Base-by-base conservation (phyloP, 305 asterid species). In the Fraxinus platypoda region DNA sequence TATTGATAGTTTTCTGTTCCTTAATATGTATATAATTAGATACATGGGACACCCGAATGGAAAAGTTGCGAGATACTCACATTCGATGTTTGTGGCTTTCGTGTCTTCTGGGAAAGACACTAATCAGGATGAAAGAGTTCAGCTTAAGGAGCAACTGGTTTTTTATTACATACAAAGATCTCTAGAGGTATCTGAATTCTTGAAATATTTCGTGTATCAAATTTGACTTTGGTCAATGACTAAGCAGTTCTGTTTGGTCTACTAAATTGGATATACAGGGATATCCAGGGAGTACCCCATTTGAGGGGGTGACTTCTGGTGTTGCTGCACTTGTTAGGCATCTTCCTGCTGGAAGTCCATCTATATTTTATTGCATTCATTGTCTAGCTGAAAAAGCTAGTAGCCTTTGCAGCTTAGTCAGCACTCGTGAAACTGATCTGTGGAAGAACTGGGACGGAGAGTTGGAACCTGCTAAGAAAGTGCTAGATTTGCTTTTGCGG, bases 341-440 rank as follows among this genome's bases (percentile, higher is more conserved):
- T 89, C 97, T 95, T 84, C 99, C 99, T 59, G 98, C 99, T 75
- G 99, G 98, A 81, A 90, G 94, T 84, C 97, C 97, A 37, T 87
- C 97, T 71, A 88, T 90, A 88, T 91, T 87, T 80, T 95, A 88
- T 86, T 92, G 94, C 88, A 86, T 95, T 78, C 91, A 91, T 81
- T 81, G 90, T 79, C 90, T 94, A 15, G 88, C 89, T 57, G 93
- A 88, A 74, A 95, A 91, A 80, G 93, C 92, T 49, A 90, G 86
- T 75, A 86, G 83, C 86, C 90, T 94, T 76, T 90, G 91, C 86
- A 78, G 87, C 68, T 80, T 46, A 33, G 87, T 83, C 23, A 59
- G 88, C 70, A 43, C 84, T 37, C 86, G 79, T 12, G 94, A 90
- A 71, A 52, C 78, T 78, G 91, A 90, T 86, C 81, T 86, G 23